Base-by-base conservation (phyloP, 768 basidiomycete species). In the Mycena crocata region DNA sequence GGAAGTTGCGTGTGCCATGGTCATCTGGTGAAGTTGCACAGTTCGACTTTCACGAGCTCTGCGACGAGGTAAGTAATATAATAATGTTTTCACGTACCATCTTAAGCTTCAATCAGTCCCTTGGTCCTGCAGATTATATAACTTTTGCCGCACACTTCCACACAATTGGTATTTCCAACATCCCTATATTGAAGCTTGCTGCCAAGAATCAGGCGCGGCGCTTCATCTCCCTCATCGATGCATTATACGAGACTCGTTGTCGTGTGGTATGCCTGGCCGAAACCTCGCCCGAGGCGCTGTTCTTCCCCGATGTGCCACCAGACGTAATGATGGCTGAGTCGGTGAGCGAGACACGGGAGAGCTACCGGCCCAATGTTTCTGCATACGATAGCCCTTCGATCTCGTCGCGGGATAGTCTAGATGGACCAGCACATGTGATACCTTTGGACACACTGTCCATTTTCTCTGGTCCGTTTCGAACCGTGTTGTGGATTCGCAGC, bases 221-320 rank as follows among this genome's bases (percentile, higher is more conserved):
- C 4, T 84, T 89, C 72, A 89, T 89, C 65, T 88, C 86, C 19
- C 81, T 89, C 50, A 83, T 89, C 28, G 88, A 90, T 70, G 88
- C 88, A 0, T 76, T 89, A 1, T 89, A 88, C 78, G 79, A 84
- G 78, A 80, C 79, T 2, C 75, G 77, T 24, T 81, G 81, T 61
- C 73, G 74, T 30, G 35, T 82, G 32, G 62, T 81, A 51, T 83
- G 82, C 61, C 72, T 79, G 21, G 84, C 85, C 30, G 81, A 82
- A 31, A 74, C 80, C 0, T 58, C 61, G 13, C 80, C 80, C 3
- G 82, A 86, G 35, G 72, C 79, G 19, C 77, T 89, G 17, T 89
- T 89, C 81, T 89, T 88, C 74, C 86, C 87, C 0, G 87, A 89
- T 68, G 83, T 81, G 26, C 40, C 57, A n/a, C 35, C 51, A 40